Conservation (phyloP, 257 asterid genomes). For the Ocimum tenuiflorum region DNA sequence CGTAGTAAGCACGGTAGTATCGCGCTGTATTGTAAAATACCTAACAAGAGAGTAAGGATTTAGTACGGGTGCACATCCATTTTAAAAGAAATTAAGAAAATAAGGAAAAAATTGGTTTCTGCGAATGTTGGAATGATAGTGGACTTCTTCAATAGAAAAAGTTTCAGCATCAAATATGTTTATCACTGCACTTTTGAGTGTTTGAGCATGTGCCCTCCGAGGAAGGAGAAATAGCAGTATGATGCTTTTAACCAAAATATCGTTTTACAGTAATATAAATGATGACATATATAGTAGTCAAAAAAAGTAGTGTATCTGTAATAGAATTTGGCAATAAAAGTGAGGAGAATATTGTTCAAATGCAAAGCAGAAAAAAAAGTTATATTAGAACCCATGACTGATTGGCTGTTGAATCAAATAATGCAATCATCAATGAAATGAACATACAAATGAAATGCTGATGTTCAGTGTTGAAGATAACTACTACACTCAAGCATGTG, state of each 20-base stretch:
- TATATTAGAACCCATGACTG: neutral
- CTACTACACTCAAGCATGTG: too few relatives aligned
- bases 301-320: neutral
- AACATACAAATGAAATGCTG: too few relatives aligned
- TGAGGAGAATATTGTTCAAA: too few relatives aligned
- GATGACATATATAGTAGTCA: conserved; percentile 5
- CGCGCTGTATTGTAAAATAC: conserved; percentile 87
- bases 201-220: neutral
- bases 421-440: too few relatives aligned
- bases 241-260: neutral
- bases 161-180: neutral
- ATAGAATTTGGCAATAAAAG: neutral
- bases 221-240: neutral
- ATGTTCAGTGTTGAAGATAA: too few relatives aligned
- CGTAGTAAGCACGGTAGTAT: conserved; percentile 91
- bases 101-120: neutral
- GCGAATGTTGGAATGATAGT: neutral
- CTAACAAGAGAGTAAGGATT: conserved; percentile 30
- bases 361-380: neutral
- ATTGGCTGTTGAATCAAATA: neutral
- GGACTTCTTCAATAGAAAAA: neutral
- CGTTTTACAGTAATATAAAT: neutral
- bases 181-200: neutral
- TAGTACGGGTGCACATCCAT: conserved; percentile 1
- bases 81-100: neutral